Base-by-base conservation (phyloP, 495 filamentous ascomycete genomes). In the Copromyces sp. region DNA sequence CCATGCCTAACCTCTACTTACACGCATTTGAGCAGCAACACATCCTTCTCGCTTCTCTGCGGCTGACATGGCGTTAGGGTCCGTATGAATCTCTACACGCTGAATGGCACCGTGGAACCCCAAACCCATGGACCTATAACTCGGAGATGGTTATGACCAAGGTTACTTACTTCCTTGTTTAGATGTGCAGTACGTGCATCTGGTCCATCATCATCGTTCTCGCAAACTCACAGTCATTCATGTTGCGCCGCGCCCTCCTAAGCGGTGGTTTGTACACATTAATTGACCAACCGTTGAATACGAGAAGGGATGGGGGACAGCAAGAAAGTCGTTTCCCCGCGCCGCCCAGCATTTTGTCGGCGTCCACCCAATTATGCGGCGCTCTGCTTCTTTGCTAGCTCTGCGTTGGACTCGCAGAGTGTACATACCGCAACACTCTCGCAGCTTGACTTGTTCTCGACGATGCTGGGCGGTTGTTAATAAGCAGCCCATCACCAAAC, bases 31-130 rank as follows among this genome's bases (percentile, higher is more conserved):
- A 61, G 37, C 12, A 29, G 20, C 69, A 70, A 70, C 17, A 39
- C 9, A 32, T 42, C 69, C n/a, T 59, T 71, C 38, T 61, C 20
- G 69, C 32, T 61, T 39, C 29, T 61, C 41, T 71, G 70, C 70
- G 70, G 70, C 70, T 71, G 70, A 68, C 35, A 71, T 68, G 70
- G 70, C 70, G 24, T 71, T 6, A 61, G 53, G 24, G 53, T 32
- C 32, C 53, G 24, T 61, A 32, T 17, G 47, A 20, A 32, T 7
- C 24, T 32, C 5, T 3, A 3, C 47, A 59, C 47, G 24, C 47
- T 59, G 53, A 61, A 32, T 61, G 53, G 53, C 53, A 35, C 29
- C 29, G 53, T 61, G 53, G 12, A 35, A 61, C 53, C 53, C 53
- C 53, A 35, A 53, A 14, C 20, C 20, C 47, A 53, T 53, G 53